Evolutionary conservation across 352 stramenopile species (phyloP).

Genomic region (Globisporangium lucens): DNA sequence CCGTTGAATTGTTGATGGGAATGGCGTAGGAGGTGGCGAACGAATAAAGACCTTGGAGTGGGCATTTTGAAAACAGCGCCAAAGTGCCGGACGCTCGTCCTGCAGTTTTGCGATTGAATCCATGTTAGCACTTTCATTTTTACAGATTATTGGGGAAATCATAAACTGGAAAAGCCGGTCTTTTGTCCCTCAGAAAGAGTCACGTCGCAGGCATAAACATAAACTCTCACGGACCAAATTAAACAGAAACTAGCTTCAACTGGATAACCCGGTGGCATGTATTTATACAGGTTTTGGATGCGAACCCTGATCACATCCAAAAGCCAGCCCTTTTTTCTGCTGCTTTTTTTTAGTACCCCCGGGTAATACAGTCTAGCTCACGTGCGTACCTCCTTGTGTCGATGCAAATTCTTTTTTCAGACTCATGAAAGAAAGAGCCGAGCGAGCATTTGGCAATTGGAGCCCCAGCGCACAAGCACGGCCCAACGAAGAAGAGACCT

Average conservation of each 20-base stretch:
- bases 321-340: neutral
- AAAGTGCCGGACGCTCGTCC: no score
- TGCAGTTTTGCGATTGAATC: no score
- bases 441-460: conserved; percentile 10
- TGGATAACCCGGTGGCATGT: neutral
- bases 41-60: no score
- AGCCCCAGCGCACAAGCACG: conserved; percentile 5
- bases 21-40: no score
- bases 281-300: conserved; percentile 5
- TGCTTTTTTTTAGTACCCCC: neutral
- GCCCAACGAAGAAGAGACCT: neutral
- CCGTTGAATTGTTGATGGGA: no score
- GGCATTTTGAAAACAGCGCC: no score
- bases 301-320: neutral
- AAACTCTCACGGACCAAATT: neutral
- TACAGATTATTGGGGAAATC: no score
- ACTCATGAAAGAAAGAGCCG: neutral
- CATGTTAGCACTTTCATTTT: no score
- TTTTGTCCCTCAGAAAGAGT: neutral
- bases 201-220: conserved; percentile 1
- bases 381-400: neutral
- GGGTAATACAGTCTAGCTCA: neutral
- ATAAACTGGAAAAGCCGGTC: no score
- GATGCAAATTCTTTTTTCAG: conserved; percentile 14
- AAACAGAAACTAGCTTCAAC: neutral